Evolutionary conservation across 1,284 basidiomycete species (phyloP), one percentile per base, ranked within the genome.

Genomic region (Ustilago shanxiensis): DNA sequence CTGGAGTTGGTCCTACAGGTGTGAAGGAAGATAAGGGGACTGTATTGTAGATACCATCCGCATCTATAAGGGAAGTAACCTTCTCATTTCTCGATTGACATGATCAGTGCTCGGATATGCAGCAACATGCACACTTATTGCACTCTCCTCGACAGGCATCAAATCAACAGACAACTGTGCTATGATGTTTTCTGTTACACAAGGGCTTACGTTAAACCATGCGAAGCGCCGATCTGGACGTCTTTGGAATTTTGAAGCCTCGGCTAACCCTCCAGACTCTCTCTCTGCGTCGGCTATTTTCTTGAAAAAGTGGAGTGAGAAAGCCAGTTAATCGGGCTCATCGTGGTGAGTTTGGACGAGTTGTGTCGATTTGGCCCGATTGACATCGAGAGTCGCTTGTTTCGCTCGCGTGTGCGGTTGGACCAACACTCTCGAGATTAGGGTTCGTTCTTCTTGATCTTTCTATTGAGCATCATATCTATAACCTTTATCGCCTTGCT

Each of bases 171-270:
- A 41, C 31, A 41, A 16, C 7, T 45, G 44, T 45, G 44, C 44
- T 4, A 28, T 29, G 11, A 29, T 33, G 24, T 18, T 31, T 2
- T 18, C 7, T 22, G 22, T 7, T 26, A 18, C 6, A 35, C 28
- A n/a, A 28, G 28, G 26, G 68, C 62, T 65, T 71, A 71, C 62
- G 68, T 60, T 39, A 71, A 10, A 18, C 41, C 24, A 55, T 57
- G 62, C 60, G 44, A 49, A 50, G 26, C 53, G 68, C 62, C 62
- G 68, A 71, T 71, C 68, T 62, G 29, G 68, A 71, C 63, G 63
- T 65, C 56, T 70, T 35, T 39, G n/a, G 20, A 29, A 39, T 45
- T 41, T 31, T 35, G 13, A 28, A 33, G 5, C 20, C 51, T 53
- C 56, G 49, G 41, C 24, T 50, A 54, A n/a, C 33, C 16, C 20